These are phyloP conservation scores for Schizosaccharomyces japonicus DNA, from an alignment of 805 yeast species.

Conservation along the genomic window DNA sequence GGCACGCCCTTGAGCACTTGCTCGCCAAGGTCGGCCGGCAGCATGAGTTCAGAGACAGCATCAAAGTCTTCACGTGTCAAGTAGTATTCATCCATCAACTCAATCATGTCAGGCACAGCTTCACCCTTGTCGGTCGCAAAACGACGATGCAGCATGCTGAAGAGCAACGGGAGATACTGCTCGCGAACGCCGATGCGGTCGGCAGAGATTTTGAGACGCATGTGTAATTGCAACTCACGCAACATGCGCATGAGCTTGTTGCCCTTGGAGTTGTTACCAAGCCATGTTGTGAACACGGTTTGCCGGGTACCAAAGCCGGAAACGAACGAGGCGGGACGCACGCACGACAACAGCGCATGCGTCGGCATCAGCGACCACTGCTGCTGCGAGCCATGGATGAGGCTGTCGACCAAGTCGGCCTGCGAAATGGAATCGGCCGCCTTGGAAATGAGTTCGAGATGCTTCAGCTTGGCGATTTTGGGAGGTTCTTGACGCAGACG, in stretches of 20 bases:
- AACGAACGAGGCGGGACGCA: slow-evolving; percentile 80
- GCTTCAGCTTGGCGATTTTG: slow-evolving; percentile 20
- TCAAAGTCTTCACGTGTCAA: slow-evolving; percentile 87
- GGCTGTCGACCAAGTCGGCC: slow-evolving; percentile 57
- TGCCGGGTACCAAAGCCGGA: slow-evolving; percentile 27
- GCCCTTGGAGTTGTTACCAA: slow-evolving; percentile 72
- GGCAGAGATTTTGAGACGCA: slow-evolving; percentile 57
- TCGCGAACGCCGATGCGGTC: slow-evolving; percentile 51
- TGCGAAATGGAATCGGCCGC: slow-evolving; percentile 79
- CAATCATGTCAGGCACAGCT: slow-evolving; percentile 42
- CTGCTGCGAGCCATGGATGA: slow-evolving; percentile 75
- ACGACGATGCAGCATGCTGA: slow-evolving; percentile 34
- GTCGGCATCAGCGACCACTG: slow-evolving; percentile 31
- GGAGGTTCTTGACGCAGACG: slow-evolving; percentile 12
- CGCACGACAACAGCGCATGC: slow-evolving; percentile 30
- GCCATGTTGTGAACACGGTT: slow-evolving; percentile 43
- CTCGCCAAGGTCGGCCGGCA: slow-evolving; percentile 29
- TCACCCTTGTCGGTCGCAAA: slow-evolving; percentile 30
- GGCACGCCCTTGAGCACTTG: slow-evolving; percentile 38
- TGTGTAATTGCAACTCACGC: slow-evolving; percentile 73
- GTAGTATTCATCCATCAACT: slow-evolving; percentile 63
- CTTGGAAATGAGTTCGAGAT: slow-evolving; percentile 36
- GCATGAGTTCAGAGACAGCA: slow-evolving; percentile 54
- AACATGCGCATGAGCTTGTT: slow-evolving; percentile 55
- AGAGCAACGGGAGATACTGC: slow-evolving; percentile 38